Evolutionary conservation across 495 filamentous ascomycete species (phyloP).

Genomic region (Parmelia sp.): DNA sequence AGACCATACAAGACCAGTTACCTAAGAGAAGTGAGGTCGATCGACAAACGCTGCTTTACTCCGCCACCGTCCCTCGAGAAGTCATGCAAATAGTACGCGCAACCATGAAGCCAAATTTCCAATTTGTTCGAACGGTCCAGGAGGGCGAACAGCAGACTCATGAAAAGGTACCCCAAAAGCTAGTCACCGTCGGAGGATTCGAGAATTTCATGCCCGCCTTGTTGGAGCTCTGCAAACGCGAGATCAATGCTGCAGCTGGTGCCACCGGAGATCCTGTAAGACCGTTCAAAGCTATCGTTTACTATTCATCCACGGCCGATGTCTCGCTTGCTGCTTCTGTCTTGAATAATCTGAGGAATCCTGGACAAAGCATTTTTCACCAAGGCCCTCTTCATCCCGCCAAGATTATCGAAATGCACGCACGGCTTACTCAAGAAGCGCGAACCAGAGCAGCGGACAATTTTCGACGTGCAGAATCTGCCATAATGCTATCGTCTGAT

Average conservation of each 20-base stretch:
- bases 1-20: constrained; percentile 58
- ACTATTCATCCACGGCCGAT: constrained; percentile 71
- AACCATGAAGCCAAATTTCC: constrained; percentile 66
- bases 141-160: constrained; percentile 80
- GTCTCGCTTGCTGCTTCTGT: constrained; percentile 55
- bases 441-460: constrained; percentile 60
- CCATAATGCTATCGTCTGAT: constrained; percentile 83
- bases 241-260: constrained; percentile 35
- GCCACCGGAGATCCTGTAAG: constrained; percentile 31
- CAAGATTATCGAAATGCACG: constrained; percentile 65
- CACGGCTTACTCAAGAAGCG: constrained; percentile 60
- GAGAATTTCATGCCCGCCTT: constrained; percentile 74
- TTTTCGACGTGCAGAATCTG: constrained; percentile 61
- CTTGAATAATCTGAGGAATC: constrained; percentile 49
- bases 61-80: constrained; percentile 79
- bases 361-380: constrained; percentile 25
- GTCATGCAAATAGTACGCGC: constrained; percentile 70
- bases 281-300: constrained; percentile 93
- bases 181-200: constrained; percentile 55
- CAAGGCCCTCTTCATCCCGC: constrained; percentile 42
- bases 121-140: constrained; percentile 76
- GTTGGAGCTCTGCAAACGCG: constrained; percentile 63
- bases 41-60: constrained; percentile 88
- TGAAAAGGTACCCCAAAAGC: constrained; percentile 70
- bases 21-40: constrained; percentile 55